Base-by-base conservation (phyloP, 2,329 filamentous ascomycete genomes). In the Sphaerostilbella broomeana region DNA sequence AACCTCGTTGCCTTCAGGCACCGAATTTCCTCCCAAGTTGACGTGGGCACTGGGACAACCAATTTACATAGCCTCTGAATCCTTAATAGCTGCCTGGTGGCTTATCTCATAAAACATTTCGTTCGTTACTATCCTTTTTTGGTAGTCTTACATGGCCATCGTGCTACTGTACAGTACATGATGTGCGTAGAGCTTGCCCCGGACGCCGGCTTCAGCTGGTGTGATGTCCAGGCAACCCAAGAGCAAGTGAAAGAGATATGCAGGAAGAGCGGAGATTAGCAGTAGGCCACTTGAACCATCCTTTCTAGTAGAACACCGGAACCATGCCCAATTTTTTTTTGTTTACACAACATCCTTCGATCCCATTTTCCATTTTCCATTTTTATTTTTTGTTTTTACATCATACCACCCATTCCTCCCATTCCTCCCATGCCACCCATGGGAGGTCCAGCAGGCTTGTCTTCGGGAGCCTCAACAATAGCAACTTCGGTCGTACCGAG, bases 401-500 rank as follows among this genome's bases (percentile, higher is more conserved):
- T 77, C 73, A 77, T 76, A 41, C 72, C 72, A n/a, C 73, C 74
- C 75, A 79, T 74, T 17, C 73, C 73, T 8, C 68, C 70, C 68
- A 73, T 73, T 32, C 70, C 71, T 17, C 72, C 72, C 81, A 86
- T 86, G 51, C 77, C 78, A 28, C 77, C 78, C 75, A 79, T 80
- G 47, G 77, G 79, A 48, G 61, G 54, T 50, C 61, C 53, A 35
- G 72, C 53, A 37, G 72, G 76, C 83, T 95, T 95, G 65, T 95
- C 89, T 65, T 97, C 90, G 38, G 86, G 77, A 38, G 90, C 92
- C 64, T 98, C 92, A 36, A 95, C 89, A 49, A 98, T 95, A 51
- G 92, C 89, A 42, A 97, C 92, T 72, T 98, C 92, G 45, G 92
- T 98, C 51, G 92, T 98, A 62, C 92, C 92, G 46, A 98, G 84